These are phyloP conservation scores for Phytophthora tentaculata DNA, from an alignment of 352 stramenopile genomes.

Conservation along the genomic window DNA sequence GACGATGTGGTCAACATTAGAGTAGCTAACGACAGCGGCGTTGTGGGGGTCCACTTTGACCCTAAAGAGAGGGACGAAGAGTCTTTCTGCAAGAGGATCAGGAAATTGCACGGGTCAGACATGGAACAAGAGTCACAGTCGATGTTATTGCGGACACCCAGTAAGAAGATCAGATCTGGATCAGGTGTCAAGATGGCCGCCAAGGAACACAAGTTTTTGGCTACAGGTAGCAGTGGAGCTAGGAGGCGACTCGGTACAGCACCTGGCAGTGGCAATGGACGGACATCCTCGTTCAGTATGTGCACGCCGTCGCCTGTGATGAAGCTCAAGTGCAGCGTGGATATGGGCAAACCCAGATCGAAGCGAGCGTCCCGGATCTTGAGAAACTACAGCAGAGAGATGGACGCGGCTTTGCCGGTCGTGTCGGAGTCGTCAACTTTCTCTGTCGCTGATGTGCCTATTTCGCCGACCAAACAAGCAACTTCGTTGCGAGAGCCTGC, in stretches of 20 bases:
- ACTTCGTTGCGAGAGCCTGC: slow-evolving; percentile 22
- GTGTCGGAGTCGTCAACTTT: slow-evolving; percentile 26
- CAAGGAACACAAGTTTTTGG: slow-evolving; percentile 46
- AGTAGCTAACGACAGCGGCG: slow-evolving; percentile 76
- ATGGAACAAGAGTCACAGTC: slow-evolving; percentile 3
- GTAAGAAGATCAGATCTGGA: slow-evolving; percentile 25
- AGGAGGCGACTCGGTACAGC: slow-evolving; percentile 28
- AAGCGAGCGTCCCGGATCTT: slow-evolving; percentile 63
- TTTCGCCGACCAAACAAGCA: slow-evolving; percentile 15
- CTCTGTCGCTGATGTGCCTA: slow-evolving; percentile 8
- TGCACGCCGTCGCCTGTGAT: slow-evolving; percentile 85
- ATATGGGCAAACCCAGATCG: slow-evolving; percentile 74
- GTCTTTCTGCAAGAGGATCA: slow-evolving; percentile 56
- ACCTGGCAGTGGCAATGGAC: slow-evolving; percentile 20
- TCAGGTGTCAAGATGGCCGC: slow-evolving; percentile 39
- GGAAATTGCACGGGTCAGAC: slow-evolving; percentile 16
- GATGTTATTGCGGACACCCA: slow-evolving; percentile 29
- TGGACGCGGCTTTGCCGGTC: slow-evolving; percentile 60
- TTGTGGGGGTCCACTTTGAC: slow-evolving; percentile 78
- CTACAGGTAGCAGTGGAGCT: slow-evolving; percentile 23
- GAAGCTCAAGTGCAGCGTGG: slow-evolving; percentile 78
- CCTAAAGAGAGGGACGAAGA: slow-evolving; percentile 43
- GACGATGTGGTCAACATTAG: slow-evolving; percentile 80
- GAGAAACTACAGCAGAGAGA: slow-evolving; percentile 54
- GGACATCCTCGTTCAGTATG: slow-evolving; percentile 59